Conservation (phyloP, 768 basidiomycete species). For the Termitomyces sp. region DNA sequence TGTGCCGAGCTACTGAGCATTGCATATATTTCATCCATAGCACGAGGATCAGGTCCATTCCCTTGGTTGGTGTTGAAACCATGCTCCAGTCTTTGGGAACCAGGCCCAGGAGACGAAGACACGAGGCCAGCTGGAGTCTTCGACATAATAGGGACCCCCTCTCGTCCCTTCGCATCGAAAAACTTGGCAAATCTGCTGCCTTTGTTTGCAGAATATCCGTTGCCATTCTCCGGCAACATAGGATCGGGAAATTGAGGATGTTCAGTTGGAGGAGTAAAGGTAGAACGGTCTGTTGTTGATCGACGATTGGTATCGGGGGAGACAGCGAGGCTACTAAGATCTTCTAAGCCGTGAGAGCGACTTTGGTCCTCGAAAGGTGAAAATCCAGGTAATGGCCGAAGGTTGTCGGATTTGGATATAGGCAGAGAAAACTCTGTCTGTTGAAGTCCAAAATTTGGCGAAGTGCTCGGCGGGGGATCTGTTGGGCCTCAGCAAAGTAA, state of each 20-base stretch:
- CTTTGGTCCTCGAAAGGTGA: constrained; percentile 57
- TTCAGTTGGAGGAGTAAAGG: constrained; percentile 21
- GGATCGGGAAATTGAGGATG: constrained; percentile 11
- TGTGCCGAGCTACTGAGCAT: constrained; percentile 79
- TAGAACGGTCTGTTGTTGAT: constrained; percentile 13
- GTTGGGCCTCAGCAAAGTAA: background rate
- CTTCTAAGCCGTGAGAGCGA: constrained; percentile 26
- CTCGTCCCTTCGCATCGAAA: constrained; percentile 72
- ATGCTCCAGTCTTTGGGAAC: constrained; percentile 46
- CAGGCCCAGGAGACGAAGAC: constrained; percentile 45
- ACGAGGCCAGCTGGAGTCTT: constrained; percentile 40
- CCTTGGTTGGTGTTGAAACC: constrained; percentile 32
- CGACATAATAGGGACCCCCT: constrained; percentile 29
- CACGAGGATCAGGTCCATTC: constrained; percentile 47
- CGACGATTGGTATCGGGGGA: constrained; percentile 16
- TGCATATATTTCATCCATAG: constrained; percentile 79
- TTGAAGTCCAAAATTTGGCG: constrained; percentile 10
- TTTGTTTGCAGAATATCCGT: constrained; percentile 53
- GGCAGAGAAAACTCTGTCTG: constrained; percentile 22
- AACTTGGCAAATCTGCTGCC: constrained; percentile 88
- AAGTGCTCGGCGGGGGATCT: constrained; percentile 3
- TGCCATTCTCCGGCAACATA: constrained; percentile 30
- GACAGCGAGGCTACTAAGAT: constrained; percentile 14
- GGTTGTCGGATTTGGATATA: constrained; percentile 26
- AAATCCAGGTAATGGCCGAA: constrained; percentile 38